Base-by-base conservation (phyloP, 306 rosid species). In the Vachellia collinsii region DNA sequence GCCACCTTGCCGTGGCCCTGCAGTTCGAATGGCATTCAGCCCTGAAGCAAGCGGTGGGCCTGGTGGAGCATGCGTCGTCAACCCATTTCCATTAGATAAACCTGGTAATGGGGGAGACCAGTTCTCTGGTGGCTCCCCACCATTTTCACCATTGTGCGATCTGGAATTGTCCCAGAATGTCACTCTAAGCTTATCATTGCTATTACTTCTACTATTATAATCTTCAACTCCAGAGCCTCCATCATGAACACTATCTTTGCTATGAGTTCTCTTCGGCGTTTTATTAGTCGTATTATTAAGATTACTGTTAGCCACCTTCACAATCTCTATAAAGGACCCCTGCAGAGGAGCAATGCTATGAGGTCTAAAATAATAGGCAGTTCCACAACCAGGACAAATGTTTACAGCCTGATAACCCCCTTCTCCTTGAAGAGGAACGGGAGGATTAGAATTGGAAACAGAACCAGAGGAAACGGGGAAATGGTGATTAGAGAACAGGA, bases 41-140 rank as follows among this genome's bases (percentile, higher is more conserved):
- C 91, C 91, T 14, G 92, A 92, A 0, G 80, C 86, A 47, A 90
- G 86, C 6, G 97, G 94, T n/a, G 97, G 97, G 11, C 87, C 94
- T 6, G 92, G 90, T 12, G 98, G 97, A 20, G 88, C 80, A 58
- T 87, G 94, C 44, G 87, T 83, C 8, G 92, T 85, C 81, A 88
- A 29, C 19, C 93, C 94, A 72, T 87, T 86, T 20, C 70, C 79
- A n/a, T 81, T 43, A 62, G 87, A 77, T 36, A 29, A 25, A 22
- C 69, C 69, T 5, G 84, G 85, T 22, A 83, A 85, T 22, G 86
- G 88, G 36, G 82, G 86, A 79, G 86, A 87, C 91, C 90, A 85
- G 56, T 82, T 81, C 63, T 78, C 88, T 5, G 89, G 90, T 20
- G 90, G 85, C 13, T 86, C 92, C 25, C 76, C 90, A 23, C 77